These are phyloP conservation scores for Olyra latifolia DNA, from an alignment of 176 grass and related monocot genomes.

Conservation along the genomic window DNA sequence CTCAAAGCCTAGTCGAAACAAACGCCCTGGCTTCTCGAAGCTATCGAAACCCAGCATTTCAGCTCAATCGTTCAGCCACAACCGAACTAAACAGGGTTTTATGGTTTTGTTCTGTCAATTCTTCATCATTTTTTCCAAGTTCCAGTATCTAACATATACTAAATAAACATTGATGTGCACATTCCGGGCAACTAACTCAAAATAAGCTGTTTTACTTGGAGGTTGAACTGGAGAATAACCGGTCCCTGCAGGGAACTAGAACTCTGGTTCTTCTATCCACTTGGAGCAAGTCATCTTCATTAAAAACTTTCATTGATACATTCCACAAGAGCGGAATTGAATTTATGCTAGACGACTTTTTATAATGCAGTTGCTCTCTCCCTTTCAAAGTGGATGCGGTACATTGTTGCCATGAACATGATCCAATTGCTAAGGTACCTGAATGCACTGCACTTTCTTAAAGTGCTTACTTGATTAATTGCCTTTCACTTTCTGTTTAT, in stretches of 20 bases:
- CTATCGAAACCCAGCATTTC: too few species aligned
- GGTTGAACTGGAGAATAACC: neutral
- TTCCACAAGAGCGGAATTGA: slow-evolving; percentile 13
- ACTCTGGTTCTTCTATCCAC: neutral
- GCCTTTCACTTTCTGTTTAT: slow-evolving; percentile 30
- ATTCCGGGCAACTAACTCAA: slow-evolving; percentile 4
- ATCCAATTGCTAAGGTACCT: slow-evolving; percentile 85
- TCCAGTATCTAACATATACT: neutral
- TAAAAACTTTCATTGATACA: neutral
- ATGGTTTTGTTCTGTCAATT: neutral
- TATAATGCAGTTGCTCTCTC: slow-evolving; percentile 75
- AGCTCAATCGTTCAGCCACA: too few species aligned
- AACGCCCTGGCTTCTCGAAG: too few species aligned
- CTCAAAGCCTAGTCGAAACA: too few species aligned
- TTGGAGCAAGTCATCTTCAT: slow-evolving; percentile 17
- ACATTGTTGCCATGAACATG: slow-evolving; percentile 74
- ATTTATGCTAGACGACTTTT: slow-evolving; percentile 30
- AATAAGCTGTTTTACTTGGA: neutral
- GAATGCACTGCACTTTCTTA: slow-evolving; percentile 9
- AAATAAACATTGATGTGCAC: neutral
- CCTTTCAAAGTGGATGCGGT: slow-evolving; percentile 91
- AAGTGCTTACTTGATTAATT: slow-evolving; percentile 21
- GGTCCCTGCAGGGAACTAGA: neutral
- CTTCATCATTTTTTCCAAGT: slow-evolving; percentile 1
- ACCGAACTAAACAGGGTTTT: too few species aligned